These are phyloP conservation scores for Logfia minima DNA, from an alignment of 129 eudicot genomes.

Conservation along the genomic window DNA sequence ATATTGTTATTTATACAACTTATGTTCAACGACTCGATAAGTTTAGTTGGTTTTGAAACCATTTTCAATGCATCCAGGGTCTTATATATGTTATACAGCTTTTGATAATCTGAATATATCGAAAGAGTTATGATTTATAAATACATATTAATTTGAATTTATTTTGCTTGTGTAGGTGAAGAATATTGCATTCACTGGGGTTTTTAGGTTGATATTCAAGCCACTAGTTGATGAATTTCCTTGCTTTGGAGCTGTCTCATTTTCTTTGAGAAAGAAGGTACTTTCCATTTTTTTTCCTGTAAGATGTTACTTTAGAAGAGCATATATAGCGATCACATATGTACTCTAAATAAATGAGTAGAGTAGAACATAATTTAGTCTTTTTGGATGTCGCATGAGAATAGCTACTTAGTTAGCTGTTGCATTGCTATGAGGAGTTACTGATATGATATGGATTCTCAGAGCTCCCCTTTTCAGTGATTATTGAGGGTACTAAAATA, in stretches of 20 bases:
- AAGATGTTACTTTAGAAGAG: background rate
- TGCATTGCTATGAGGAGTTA: background rate
- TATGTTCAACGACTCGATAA: background rate
- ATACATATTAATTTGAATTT: background rate
- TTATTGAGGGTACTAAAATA: background rate
- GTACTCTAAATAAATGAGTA: background rate
- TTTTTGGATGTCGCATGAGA: background rate
- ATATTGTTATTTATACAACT: background rate
- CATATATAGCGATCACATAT: background rate
- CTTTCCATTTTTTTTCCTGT: background rate
- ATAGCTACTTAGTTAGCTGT: background rate
- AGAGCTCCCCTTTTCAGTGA: background rate
- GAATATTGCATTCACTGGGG: constrained; percentile 83
- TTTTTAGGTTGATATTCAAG: constrained; percentile 92
- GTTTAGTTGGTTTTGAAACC: no score
- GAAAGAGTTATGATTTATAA: background rate
- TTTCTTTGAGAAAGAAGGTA: constrained; percentile 83
- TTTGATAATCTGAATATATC: background rate
- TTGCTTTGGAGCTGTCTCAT: constrained; percentile 90
- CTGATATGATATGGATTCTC: background rate
- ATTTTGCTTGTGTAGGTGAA: constrained; percentile 55
- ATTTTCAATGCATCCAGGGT: no score
- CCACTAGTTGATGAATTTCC: constrained; percentile 88
- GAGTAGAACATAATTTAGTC: background rate
- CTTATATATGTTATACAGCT: background rate